Evolutionary conservation across 768 basidiomycete species (phyloP).

Genomic region (Calvatia gigantea): DNA sequence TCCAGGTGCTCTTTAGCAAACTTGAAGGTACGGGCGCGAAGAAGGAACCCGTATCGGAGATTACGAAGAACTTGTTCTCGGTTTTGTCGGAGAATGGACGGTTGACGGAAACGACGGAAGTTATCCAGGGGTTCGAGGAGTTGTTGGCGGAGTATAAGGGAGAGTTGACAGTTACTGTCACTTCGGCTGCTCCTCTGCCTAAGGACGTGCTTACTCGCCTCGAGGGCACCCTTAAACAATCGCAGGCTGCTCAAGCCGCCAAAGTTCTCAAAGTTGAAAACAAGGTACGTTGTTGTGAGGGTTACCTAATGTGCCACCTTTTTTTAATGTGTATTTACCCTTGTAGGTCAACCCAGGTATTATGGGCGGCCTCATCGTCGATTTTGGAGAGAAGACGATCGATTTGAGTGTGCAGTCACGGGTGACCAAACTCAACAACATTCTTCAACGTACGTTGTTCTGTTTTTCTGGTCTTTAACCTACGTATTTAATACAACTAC

Average conservation of each 20-base stretch:
- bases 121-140: slow-evolving; percentile 89
- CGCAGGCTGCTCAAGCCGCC: slow-evolving; percentile 79
- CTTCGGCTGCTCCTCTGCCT: slow-evolving; percentile 79
- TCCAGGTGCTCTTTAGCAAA: slow-evolving; percentile 63
- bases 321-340: background rate
- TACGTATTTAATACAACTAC: background rate
- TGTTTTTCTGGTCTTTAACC: background rate
- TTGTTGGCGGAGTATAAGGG: slow-evolving; percentile 88
- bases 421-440: slow-evolving; percentile 91
- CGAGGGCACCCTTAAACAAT: slow-evolving; percentile 83
- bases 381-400: slow-evolving; percentile 98
- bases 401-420: slow-evolving; percentile 93
- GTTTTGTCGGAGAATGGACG: slow-evolving; percentile 94
- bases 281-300: slow-evolving; percentile 55
- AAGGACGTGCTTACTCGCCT: slow-evolving; percentile 73
- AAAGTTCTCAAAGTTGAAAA: slow-evolving; percentile 89
- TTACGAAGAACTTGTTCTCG: slow-evolving; percentile 88
- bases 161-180: slow-evolving; percentile 90
- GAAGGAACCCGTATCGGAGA: slow-evolving; percentile 77
- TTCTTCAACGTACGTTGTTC: slow-evolving; percentile 67
- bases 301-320: background rate
- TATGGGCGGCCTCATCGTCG: slow-evolving; percentile 89
- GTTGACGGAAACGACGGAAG: slow-evolving; percentile 76
- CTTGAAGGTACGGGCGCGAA: slow-evolving; percentile 58
- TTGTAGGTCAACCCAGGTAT: slow-evolving; percentile 85